Percentiles rank a stretch among this genome's conserved stretches.
Conservation (phyloP, 176 grass and related monocot genomes). For the Guadua angustifolia region DNA sequence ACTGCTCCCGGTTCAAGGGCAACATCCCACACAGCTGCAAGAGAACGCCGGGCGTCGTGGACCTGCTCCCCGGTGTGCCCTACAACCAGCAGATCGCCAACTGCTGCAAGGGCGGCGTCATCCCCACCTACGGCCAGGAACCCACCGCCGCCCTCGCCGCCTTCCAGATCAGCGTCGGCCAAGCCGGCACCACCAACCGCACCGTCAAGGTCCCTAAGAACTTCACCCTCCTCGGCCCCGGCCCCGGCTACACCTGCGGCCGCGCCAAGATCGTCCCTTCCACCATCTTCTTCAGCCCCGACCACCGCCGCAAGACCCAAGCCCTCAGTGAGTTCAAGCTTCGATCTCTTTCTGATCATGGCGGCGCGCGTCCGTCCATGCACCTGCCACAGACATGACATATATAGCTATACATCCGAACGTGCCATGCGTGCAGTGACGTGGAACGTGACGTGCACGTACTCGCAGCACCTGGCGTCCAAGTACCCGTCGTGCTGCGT, state of each 20-base stretch:
- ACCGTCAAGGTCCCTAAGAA: slow-evolving; percentile 93
- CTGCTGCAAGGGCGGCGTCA: slow-evolving; percentile 82
- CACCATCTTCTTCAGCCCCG: slow-evolving; percentile 70
- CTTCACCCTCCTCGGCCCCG: slow-evolving; percentile 82
- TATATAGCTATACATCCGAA: neutral
- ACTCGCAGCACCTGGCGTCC: slow-evolving; percentile 81
- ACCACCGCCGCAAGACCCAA: slow-evolving; percentile 80
- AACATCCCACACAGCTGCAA: slow-evolving; percentile 85
- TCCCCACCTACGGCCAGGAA: slow-evolving; percentile 72
- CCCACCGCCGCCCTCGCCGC: slow-evolving; percentile 54
- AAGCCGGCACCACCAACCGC: slow-evolving; percentile 81
- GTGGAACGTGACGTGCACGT: slow-evolving; percentile 91
- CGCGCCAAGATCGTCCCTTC: slow-evolving; percentile 71
- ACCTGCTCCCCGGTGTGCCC: slow-evolving; percentile 82
- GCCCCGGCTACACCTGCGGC: slow-evolving; percentile 82
- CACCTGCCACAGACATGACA: neutral
- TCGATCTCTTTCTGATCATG: neutral
- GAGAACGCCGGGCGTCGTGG: slow-evolving; percentile 70
- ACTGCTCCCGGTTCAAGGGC: slow-evolving; percentile 94
- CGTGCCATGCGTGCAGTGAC: slow-evolving; percentile 57
- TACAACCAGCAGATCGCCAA: slow-evolving; percentile 99
- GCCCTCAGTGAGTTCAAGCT: slow-evolving; percentile 62
- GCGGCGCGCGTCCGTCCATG: neutral
- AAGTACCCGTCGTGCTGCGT: slow-evolving; percentile 91
- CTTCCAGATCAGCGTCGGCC: slow-evolving; percentile 89